These are phyloP conservation scores for Meyerozyma guilliermondii DNA, from an alignment of 1,139 yeast genomes.

Conservation along the genomic window DNA sequence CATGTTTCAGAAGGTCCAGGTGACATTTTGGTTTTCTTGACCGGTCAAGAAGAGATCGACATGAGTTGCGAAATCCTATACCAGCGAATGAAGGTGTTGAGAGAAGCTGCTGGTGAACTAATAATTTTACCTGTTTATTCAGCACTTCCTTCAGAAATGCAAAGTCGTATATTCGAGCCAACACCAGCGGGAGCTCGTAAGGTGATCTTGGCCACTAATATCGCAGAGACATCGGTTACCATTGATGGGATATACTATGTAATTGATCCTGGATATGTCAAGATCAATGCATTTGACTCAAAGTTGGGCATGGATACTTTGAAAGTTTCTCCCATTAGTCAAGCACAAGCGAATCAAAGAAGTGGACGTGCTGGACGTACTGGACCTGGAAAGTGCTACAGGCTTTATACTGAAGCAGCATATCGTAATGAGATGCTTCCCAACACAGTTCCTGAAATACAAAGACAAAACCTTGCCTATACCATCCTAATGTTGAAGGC, in stretches of 20 bases:
- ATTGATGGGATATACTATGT: slow-evolving; percentile 77
- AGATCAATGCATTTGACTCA: slow-evolving; percentile 72
- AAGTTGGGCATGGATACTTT: slow-evolving; percentile 74
- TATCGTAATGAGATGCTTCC: slow-evolving; percentile 75
- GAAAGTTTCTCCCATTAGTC: slow-evolving; percentile 68
- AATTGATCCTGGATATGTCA: slow-evolving; percentile 78
- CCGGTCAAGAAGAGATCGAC: slow-evolving; percentile 93
- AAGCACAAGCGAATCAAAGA: slow-evolving; percentile 80
- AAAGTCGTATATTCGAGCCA: slow-evolving; percentile 66
- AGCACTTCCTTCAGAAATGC: slow-evolving; percentile 71
- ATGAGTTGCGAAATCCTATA: slow-evolving; percentile 74
- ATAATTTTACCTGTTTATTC: slow-evolving; percentile 85
- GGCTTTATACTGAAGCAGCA: slow-evolving; percentile 69
- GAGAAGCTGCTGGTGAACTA: slow-evolving; percentile 59
- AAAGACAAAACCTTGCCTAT: slow-evolving; percentile 79
- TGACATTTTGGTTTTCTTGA: slow-evolving; percentile 77
- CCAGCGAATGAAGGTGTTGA: slow-evolving; percentile 64
- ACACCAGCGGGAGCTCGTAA: slow-evolving; percentile 68
- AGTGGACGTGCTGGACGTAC: slow-evolving; percentile 87
- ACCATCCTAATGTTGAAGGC: slow-evolving; percentile 89
- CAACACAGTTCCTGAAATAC: slow-evolving; percentile 86
- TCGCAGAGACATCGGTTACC: slow-evolving; percentile 71
- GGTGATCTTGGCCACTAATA: slow-evolving; percentile 73
- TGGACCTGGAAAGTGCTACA: slow-evolving; percentile 76
- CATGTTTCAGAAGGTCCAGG: slow-evolving; percentile 76